These are phyloP conservation scores for Fusarium tuaranense DNA, from an alignment of 2,329 filamentous ascomycete genomes.

Conservation along the genomic window DNA sequence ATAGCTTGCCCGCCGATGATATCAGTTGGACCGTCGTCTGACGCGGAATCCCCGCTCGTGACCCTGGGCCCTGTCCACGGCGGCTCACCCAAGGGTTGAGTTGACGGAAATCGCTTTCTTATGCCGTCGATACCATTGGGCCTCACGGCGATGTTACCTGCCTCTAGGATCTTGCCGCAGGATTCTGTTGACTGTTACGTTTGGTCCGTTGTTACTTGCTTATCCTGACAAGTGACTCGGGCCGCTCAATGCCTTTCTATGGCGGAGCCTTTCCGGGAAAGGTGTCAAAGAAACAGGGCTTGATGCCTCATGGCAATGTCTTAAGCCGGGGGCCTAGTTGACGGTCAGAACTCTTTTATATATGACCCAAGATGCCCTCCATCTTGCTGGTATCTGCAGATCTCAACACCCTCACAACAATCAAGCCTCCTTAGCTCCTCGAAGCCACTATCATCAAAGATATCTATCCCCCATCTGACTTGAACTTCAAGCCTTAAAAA, in stretches of 20 bases:
- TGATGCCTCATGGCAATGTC: slow-evolving; percentile 20
- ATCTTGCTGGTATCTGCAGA: slow-evolving; percentile 8
- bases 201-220: slow-evolving; percentile 17
- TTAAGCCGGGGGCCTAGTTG: slow-evolving; percentile 38
- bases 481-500: slow-evolving; percentile 21
- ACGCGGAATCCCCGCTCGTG: slow-evolving; percentile 42
- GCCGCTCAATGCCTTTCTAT: slow-evolving; percentile 41
- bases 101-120: slow-evolving; percentile 34
- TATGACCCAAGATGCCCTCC: slow-evolving; percentile 32
- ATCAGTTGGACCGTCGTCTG: slow-evolving; percentile 40
- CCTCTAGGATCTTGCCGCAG: slow-evolving; percentile 27
- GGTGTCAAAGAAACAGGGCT: slow-evolving; percentile 24
- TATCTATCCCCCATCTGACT: slow-evolving; percentile 11
- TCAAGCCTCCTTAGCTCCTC: slow-evolving; percentile 22
- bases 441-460: slow-evolving; percentile 16
- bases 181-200: slow-evolving; percentile 8
- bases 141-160: slow-evolving; percentile 17
- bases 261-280: slow-evolving; percentile 45
- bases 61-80: slow-evolving; percentile 37
- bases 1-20: slow-evolving; percentile 40
- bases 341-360: slow-evolving; percentile 38
- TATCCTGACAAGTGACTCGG: slow-evolving; percentile 37
- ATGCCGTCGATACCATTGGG: slow-evolving; percentile 37
- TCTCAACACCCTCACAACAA: slow-evolving; percentile 10
- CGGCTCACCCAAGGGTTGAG: slow-evolving; percentile 21